Evolutionary conservation across 305 asterid genomes (phyloP).

Genomic region (Fraxinus ornus): DNA sequence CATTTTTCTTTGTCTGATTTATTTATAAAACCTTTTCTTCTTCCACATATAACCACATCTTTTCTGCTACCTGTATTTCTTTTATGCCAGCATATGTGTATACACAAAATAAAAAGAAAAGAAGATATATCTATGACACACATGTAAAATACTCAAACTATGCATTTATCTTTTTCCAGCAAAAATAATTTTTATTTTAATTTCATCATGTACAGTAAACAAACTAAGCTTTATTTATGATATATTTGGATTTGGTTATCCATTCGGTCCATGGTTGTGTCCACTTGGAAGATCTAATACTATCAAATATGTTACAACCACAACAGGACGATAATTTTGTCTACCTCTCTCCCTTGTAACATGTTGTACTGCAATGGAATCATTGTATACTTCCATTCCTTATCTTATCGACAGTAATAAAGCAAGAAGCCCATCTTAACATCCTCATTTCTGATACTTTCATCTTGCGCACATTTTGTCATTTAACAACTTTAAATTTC

Average conservation of each 20-base stretch:
- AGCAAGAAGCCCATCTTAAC: not conserved
- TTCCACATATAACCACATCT: not conserved
- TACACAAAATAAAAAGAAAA: not conserved
- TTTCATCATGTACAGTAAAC: not conserved
- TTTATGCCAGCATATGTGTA: not conserved
- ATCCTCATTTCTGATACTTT: not conserved
- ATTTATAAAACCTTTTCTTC: not conserved
- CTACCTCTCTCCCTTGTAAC: not conserved
- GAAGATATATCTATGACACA: not conserved
- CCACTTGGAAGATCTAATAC: not conserved
- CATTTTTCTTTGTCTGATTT: not conserved
- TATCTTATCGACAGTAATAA: not conserved
- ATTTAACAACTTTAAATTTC: not conserved
- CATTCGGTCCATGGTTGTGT: not conserved
- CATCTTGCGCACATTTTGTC: not conserved
- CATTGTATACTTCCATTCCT: not conserved
- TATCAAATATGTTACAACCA: not conserved
- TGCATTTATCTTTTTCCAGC: not conserved
- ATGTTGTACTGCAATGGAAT: not conserved
- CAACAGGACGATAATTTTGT: not conserved
- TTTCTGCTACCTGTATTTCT: not conserved
- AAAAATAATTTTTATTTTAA: not conserved
- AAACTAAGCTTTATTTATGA: not conserved
- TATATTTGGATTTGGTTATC: not conserved
- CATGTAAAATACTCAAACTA: not conserved